These are phyloP conservation scores for Geranium incanum DNA, from an alignment of 441 rosid species.

Conservation along the genomic window DNA sequence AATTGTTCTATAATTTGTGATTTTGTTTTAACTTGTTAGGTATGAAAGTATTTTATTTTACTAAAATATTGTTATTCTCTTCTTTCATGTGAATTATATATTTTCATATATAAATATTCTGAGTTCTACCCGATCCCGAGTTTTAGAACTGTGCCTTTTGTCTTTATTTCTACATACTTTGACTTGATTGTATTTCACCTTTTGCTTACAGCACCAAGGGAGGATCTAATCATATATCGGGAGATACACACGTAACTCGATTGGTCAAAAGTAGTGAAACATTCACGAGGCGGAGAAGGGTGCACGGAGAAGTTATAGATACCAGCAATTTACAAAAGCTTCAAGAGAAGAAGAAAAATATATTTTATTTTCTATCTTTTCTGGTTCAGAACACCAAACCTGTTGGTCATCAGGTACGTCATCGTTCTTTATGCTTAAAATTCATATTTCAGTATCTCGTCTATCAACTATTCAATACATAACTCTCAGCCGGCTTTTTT, in stretches of 20 bases:
- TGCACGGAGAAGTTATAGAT: slow-evolving; percentile 61
- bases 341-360: slow-evolving; percentile 89
- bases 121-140: no score
- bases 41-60: no score
- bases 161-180: slow-evolving; percentile 19
- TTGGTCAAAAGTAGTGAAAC: slow-evolving; percentile 43
- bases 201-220: slow-evolving; percentile 34
- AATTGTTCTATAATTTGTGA: no score
- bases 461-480: background rate
- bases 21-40: no score
- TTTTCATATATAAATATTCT: no score
- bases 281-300: slow-evolving; percentile 45
- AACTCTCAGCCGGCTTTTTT: background rate
- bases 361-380: slow-evolving; percentile 82
- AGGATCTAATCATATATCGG: slow-evolving; percentile 16
- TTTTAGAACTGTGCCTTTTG: background rate
- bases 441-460: background rate
- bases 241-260: slow-evolving; percentile 37
- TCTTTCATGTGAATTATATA: no score
- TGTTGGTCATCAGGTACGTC: slow-evolving; percentile 92
- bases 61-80: no score
- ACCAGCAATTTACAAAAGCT: slow-evolving; percentile 67
- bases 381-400: slow-evolving; percentile 94
- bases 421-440: background rate
- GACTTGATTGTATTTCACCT: slow-evolving; percentile 25